A percentile compares a stretch with the other conserved stretches of the same genome.
Conservation (phyloP, 2,329 filamentous ascomycete genomes). For the Cladophialophora yegresii region DNA sequence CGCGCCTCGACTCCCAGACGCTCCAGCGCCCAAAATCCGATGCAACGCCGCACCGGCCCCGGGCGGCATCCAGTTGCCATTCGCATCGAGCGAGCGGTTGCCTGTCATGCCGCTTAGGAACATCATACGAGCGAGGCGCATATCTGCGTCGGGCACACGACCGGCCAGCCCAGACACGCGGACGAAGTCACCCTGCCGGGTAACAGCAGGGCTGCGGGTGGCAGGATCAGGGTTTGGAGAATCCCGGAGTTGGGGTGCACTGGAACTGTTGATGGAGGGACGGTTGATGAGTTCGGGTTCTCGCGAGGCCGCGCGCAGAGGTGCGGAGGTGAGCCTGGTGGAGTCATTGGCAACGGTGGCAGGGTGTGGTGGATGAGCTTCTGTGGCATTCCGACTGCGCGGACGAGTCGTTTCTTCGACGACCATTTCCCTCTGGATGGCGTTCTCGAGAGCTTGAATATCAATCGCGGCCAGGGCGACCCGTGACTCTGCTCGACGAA, state of each 20-base stretch:
- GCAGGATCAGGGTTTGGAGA: background rate
- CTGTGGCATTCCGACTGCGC: conserved; percentile 2
- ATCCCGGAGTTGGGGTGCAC: background rate
- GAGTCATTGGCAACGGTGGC: background rate
- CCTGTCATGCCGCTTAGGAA: conserved; percentile 23
- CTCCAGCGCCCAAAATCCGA: conserved; percentile 41
- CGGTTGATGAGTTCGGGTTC: conserved; percentile 3
- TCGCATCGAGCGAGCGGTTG: conserved; percentile 31
- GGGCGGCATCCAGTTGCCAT: conserved; percentile 36
- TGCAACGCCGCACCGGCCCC: conserved; percentile 35
- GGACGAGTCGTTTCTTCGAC: background rate
- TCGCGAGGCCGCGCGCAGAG: background rate
- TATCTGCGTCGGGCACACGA: conserved; percentile 29
- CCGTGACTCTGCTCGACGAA: conserved; percentile 33
- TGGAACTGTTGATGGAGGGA: background rate
- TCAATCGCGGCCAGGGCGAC: conserved; percentile 31
- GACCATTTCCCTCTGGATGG: conserved; percentile 14
- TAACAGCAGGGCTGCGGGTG: background rate
- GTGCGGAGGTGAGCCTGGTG: background rate
- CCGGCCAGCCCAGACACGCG: conserved; percentile 4
- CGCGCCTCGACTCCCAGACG: conserved; percentile 39
- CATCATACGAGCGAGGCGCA: conserved; percentile 32
- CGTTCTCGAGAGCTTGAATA: conserved; percentile 25
- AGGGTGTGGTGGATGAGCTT: background rate
- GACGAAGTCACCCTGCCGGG: background rate